These are phyloP conservation scores for Komagataella kurtzmanii DNA, from an alignment of 805 yeast species.

Conservation along the genomic window DNA sequence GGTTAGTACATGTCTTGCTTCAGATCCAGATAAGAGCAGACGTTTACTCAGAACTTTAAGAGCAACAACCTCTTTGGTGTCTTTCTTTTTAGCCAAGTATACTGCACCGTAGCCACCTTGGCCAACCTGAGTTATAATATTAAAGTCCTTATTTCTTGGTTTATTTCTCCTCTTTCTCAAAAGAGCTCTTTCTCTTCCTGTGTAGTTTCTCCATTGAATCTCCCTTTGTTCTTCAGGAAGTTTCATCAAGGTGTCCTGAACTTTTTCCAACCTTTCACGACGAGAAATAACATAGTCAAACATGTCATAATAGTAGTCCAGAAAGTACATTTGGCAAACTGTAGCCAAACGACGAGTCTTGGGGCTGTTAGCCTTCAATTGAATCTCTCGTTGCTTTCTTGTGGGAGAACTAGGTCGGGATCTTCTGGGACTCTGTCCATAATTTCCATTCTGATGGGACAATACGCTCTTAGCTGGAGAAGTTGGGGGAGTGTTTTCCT, in stretches of 20 bases:
- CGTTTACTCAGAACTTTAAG: slow-evolving; percentile 83
- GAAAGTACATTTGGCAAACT: slow-evolving; percentile 85
- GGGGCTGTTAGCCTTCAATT: slow-evolving; percentile 46
- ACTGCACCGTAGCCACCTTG: slow-evolving; percentile 99
- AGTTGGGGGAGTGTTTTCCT: slow-evolving; percentile 25
- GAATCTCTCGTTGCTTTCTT: slow-evolving; percentile 29
- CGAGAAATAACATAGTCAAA: slow-evolving; percentile 85
- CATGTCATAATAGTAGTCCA: slow-evolving; percentile 93
- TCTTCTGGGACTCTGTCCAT: slow-evolving; percentile 10
- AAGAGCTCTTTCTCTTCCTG: slow-evolving; percentile 72
- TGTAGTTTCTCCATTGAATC: slow-evolving; percentile 64
- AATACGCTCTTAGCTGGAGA: slow-evolving; percentile 12
- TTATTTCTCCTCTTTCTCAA: slow-evolving; percentile 81
- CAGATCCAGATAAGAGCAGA: slow-evolving; percentile 77
- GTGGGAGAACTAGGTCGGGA: slow-evolving; percentile 7
- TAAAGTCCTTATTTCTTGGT: slow-evolving; percentile 91
- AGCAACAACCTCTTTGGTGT: slow-evolving; percentile 92
- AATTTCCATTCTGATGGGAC: slow-evolving; percentile 7
- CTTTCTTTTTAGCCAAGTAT: slow-evolving; percentile 87
- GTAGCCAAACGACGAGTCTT: slow-evolving; percentile 79
- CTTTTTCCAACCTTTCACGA: slow-evolving; percentile 67
- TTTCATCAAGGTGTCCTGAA: slow-evolving; percentile 36
- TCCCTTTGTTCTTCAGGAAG: slow-evolving; percentile 24
- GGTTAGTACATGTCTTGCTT: slow-evolving; percentile 88
- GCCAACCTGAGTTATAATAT: slow-evolving; percentile 95